phyloP scores from a whole-genome alignment of 208 protist genomes.

The Acanthamoeba rhysodes region DNA sequence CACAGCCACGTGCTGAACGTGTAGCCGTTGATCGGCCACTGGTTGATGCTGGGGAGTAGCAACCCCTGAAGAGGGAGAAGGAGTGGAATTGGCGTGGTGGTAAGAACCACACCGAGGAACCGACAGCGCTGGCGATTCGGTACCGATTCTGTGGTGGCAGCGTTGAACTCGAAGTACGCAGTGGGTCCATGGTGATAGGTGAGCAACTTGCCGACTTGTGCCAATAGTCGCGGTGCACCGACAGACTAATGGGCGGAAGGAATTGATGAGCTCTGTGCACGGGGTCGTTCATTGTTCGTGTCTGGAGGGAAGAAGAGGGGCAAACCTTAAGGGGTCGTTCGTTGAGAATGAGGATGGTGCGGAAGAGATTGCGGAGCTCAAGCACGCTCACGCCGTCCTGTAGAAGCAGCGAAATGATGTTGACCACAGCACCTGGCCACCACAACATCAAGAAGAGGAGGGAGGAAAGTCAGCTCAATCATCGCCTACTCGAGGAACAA shows the following conservation, averaged over 20 bases:
- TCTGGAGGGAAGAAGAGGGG: background rate
- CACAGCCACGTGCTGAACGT: conserved; percentile 61
- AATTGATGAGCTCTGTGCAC: background rate
- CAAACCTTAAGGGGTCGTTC: conserved; percentile 17
- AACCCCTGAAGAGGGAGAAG: conserved; percentile 1
- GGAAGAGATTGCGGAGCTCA: conserved; percentile 59
- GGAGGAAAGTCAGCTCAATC: background rate
- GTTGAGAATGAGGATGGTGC: conserved; percentile 34
- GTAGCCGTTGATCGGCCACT: conserved; percentile 61
- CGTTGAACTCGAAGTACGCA: conserved; percentile 61
- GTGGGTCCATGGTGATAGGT: conserved; percentile 40
- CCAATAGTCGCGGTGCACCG: background rate
- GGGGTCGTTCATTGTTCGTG: no score
- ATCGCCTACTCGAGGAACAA: background rate
- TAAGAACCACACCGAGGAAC: background rate
- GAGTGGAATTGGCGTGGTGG: background rate
- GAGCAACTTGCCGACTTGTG: conserved; percentile 10
- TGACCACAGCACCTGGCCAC: background rate
- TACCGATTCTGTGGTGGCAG: conserved; percentile 45
- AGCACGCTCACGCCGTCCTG: conserved; percentile 60
- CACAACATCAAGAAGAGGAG: no score
- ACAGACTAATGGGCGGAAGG: background rate
- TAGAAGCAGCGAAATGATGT: conserved; percentile 51
- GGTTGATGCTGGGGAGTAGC: conserved; percentile 21
- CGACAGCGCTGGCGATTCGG: background rate